phyloP scores from a whole-genome alignment of 2,329 filamentous ascomycete species.

The Pseudogymnoascus sp. region DNA sequence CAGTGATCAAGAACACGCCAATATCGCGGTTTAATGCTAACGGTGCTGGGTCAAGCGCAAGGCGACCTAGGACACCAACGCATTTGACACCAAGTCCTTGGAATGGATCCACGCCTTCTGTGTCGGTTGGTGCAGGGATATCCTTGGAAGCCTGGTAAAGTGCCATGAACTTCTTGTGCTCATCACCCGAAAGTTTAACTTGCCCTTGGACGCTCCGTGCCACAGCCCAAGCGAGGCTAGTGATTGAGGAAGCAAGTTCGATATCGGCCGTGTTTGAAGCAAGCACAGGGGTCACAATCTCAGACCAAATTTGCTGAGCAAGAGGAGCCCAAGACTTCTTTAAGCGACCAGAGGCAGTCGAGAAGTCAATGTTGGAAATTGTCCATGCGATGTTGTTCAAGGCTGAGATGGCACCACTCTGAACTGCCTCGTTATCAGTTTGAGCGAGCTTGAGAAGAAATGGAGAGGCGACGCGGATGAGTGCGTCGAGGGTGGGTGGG shows the following conservation, averaged over 20 bases:
- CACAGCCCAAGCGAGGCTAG: conserved; percentile 58
- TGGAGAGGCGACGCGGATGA: conserved; percentile 26
- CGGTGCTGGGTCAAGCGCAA: conserved; percentile 49
- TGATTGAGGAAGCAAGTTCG: conserved; percentile 52
- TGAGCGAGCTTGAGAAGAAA: conserved; percentile 21
- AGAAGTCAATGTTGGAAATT: conserved; percentile 52
- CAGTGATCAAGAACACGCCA: conserved; percentile 52
- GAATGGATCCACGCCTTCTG: conserved; percentile 44
- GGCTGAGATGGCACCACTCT: conserved; percentile 47
- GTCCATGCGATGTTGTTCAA: conserved; percentile 64
- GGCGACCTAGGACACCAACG: conserved; percentile 56
- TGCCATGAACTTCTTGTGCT: conserved; percentile 56
- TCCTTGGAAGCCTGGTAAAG: conserved; percentile 52
- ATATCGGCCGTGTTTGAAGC: conserved; percentile 54
- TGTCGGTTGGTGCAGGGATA: conserved; percentile 22
- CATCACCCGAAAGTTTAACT: conserved; percentile 41
- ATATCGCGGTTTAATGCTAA: conserved; percentile 51
- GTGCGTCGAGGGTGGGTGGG: conserved; percentile 23
- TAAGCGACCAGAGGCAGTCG: conserved; percentile 41
- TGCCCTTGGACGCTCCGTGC: conserved; percentile 45
- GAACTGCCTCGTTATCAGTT: conserved; percentile 36
- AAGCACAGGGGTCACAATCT: conserved; percentile 49
- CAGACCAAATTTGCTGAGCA: conserved; percentile 49
- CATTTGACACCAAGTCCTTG: conserved; percentile 56
- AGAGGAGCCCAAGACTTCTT: conserved; percentile 46